Conservation (phyloP, 2,329 filamentous ascomycete genomes). For the Pseudopithomyces chartarum region DNA sequence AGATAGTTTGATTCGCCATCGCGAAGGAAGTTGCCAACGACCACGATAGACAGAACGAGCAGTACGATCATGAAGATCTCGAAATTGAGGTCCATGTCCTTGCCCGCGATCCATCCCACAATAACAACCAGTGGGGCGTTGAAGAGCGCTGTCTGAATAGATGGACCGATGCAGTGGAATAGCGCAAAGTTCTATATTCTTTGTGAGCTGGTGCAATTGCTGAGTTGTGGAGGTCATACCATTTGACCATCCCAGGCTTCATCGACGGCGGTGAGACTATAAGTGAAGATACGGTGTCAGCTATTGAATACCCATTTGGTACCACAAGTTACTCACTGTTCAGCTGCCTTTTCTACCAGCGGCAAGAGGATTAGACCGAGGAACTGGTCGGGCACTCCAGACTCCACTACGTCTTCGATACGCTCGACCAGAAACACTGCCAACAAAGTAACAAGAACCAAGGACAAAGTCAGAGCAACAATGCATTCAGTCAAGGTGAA, state of each 20-base stretch:
- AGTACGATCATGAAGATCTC: conserved; percentile 85
- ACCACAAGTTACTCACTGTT: neutral
- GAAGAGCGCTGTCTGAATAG: conserved; percentile 86
- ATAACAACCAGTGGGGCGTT: conserved; percentile 84
- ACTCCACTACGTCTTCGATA: conserved; percentile 67
- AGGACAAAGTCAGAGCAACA: conserved; percentile 66
- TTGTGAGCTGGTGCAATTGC: conserved; percentile 5
- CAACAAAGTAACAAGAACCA: conserved; percentile 73
- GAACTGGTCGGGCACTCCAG: conserved; percentile 57
- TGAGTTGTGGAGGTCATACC: conserved; percentile 13
- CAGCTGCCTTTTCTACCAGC: conserved; percentile 78
- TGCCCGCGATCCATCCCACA: conserved; percentile 76
- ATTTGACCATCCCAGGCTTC: conserved; percentile 85
- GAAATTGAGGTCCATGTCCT: conserved; percentile 80
- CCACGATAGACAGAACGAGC: conserved; percentile 81
- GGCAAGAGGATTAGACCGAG: conserved; percentile 77
- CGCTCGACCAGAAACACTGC: conserved; percentile 75
- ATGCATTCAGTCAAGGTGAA: conserved; percentile 76
- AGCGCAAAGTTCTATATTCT: conserved; percentile 71
- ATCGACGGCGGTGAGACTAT: conserved; percentile 72
- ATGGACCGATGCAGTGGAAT: conserved; percentile 83
- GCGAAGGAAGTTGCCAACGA: conserved; percentile 83
- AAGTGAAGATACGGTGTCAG: conserved; percentile 56
- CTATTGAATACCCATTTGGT: too few relatives aligned
- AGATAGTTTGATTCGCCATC: conserved; percentile 92